A percentile compares a stretch with the other conserved stretches of the same genome.
Evolutionary conservation across 257 asterid genomes (phyloP).

Genomic region (Solanum corneliomulleri): DNA sequence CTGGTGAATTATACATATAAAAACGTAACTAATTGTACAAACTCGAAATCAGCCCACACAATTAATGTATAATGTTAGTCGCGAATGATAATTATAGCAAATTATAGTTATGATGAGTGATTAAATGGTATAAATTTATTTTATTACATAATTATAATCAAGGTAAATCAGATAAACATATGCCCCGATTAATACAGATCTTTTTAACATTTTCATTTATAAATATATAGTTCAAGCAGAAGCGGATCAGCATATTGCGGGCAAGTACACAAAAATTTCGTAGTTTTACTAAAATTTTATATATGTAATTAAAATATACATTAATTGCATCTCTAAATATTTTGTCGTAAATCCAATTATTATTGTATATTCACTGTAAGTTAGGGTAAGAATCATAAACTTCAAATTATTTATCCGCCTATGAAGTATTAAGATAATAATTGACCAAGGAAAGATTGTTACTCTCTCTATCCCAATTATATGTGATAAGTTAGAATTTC

Average conservation of each 20-base stretch:
- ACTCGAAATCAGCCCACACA: no score
- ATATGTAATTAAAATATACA: no score
- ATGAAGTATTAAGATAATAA: background rate
- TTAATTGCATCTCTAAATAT: background rate
- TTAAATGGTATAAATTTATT: no score
- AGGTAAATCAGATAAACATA: background rate
- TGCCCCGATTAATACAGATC: background rate
- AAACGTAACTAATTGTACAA: no score
- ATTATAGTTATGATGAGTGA: no score
- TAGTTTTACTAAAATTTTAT: background rate
- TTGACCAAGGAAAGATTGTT: background rate
- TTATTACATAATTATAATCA: no score
- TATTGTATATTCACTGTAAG: background rate
- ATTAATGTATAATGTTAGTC: no score
- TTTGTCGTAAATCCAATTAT: background rate
- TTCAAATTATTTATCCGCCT: background rate
- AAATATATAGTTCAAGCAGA: background rate
- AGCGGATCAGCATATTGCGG: background rate
- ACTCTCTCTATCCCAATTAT: background rate
- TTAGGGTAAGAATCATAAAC: background rate
- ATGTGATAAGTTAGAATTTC: accelerated
- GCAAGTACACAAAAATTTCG: background rate
- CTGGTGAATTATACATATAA: no score
- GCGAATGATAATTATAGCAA: no score
- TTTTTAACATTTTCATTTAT: no score